Percentiles rank a stretch among this genome's conserved stretches.
phyloP scores from a whole-genome alignment of 2,329 filamentous ascomycete genomes.

The Fusarium mexicanum region DNA sequence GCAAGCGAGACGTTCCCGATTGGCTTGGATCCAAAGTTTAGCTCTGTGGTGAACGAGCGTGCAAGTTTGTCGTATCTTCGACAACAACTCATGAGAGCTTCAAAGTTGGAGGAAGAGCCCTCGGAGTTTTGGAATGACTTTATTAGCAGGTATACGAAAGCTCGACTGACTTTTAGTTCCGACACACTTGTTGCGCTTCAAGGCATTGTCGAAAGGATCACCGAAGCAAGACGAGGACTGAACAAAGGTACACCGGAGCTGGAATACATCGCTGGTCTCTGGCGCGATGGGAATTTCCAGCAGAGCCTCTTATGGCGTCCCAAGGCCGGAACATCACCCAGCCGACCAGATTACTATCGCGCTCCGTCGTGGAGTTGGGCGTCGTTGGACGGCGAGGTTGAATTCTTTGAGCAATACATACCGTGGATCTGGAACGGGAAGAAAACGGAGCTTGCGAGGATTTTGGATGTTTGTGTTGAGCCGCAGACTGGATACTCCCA shows the following conservation, averaged over 20 bases:
- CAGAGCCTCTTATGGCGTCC: background rate
- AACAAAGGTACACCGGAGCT: fast-evolving
- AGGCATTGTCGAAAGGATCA: background rate
- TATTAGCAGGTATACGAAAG: background rate
- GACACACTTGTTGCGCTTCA: background rate
- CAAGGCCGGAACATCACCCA: fast-evolving
- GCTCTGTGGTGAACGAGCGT: background rate
- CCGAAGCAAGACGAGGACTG: fast-evolving
- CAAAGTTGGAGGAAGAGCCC: background rate
- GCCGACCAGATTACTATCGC: background rate
- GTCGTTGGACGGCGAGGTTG: background rate
- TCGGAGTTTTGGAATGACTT: constrained; percentile 2
- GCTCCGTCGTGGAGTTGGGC: constrained; percentile 8
- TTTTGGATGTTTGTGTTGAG: background rate
- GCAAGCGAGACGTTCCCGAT: background rate
- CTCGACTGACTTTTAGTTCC: background rate
- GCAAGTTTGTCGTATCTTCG: background rate
- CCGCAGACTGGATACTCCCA: background rate
- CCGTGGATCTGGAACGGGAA: background rate
- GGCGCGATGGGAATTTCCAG: background rate
- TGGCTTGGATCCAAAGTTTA: background rate
- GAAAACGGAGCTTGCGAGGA: background rate
- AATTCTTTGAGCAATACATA: background rate
- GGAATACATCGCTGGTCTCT: background rate
- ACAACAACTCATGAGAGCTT: background rate